Percentiles rank a stretch among this genome's conserved stretches.
phyloP scores from a whole-genome alignment of 2,329 filamentous ascomycete genomes.

The Scedosporium boydii region DNA sequence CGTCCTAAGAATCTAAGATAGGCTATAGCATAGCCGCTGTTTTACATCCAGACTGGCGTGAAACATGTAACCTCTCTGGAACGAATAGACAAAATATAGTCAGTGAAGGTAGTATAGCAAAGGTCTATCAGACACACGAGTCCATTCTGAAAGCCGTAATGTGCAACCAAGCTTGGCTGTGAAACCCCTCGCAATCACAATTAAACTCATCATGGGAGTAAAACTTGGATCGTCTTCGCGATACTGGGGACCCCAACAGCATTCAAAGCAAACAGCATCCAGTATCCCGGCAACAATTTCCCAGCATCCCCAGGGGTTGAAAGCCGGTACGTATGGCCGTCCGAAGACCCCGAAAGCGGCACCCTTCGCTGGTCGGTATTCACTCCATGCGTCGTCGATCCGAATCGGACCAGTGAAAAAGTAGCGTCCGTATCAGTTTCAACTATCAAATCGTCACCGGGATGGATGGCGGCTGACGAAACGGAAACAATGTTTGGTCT shows the following conservation, averaged over 20 bases:
- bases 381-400: constrained; percentile 42
- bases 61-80: too few species aligned
- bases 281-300: constrained; percentile 41
- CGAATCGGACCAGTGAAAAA: constrained; percentile 36
- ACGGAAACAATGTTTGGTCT: constrained; percentile 32
- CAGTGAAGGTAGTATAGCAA: too few species aligned
- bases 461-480: constrained; percentile 21
- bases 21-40: too few species aligned
- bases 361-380: constrained; percentile 50
- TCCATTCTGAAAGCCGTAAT: too few species aligned
- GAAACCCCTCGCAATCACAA: too few species aligned
- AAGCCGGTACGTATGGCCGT: constrained; percentile 25
- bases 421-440: constrained; percentile 14
- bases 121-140: too few species aligned
- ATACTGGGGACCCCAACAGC: constrained; percentile 33
- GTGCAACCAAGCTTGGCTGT: too few species aligned
- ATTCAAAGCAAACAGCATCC: constrained; percentile 43
- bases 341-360: constrained; percentile 23
- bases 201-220: constrained; percentile 7
- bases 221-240: constrained; percentile 27
- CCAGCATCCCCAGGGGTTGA: constrained; percentile 36
- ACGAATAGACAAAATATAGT: too few species aligned
- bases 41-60: too few species aligned
- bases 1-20: too few species aligned
- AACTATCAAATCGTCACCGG: constrained; percentile 15